Conservation (phyloP, 2,329 filamentous ascomycete genomes). For the Colletotrichum camelliae region DNA sequence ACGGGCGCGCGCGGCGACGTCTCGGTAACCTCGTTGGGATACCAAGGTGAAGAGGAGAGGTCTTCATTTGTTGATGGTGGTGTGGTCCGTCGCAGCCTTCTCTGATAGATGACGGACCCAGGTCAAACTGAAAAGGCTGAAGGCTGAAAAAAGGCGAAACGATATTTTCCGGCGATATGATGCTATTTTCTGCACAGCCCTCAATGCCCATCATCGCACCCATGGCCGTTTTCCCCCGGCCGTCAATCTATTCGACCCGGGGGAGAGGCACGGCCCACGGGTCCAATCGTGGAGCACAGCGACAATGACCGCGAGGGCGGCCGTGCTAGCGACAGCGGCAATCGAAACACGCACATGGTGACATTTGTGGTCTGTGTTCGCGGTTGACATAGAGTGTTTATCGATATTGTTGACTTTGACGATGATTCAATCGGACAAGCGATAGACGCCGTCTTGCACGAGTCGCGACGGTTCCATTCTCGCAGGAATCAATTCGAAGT, state of each 20-base stretch:
- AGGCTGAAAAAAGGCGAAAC: conserved; percentile 1
- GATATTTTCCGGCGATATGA: not conserved
- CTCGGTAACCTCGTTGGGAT: not conserved
- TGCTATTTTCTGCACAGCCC: conserved; percentile 14
- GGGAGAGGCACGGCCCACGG: not conserved
- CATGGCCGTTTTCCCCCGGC: not conserved
- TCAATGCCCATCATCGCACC: not conserved
- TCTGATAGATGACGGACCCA: not conserved
- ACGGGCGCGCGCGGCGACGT: not conserved
- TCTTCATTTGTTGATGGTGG: not conserved
- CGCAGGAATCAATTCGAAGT: not conserved
- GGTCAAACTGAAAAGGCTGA: not conserved
- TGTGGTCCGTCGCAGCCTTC: conserved; percentile 8
- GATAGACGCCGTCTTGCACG: not conserved
- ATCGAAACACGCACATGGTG: conserved; percentile 10
- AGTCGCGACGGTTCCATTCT: not conserved
- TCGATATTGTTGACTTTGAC: not conserved
- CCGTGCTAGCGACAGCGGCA: conserved; percentile 12
- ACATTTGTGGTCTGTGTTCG: not conserved
- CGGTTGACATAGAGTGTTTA: not conserved
- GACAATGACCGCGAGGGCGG: not conserved
- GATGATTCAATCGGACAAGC: conserved; percentile 5
- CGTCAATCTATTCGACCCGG: not conserved
- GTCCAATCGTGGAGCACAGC: not conserved
- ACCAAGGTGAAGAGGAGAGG: not conserved